Conservation (phyloP, 768 basidiomycete genomes). For the Tremella yokohamensis region DNA sequence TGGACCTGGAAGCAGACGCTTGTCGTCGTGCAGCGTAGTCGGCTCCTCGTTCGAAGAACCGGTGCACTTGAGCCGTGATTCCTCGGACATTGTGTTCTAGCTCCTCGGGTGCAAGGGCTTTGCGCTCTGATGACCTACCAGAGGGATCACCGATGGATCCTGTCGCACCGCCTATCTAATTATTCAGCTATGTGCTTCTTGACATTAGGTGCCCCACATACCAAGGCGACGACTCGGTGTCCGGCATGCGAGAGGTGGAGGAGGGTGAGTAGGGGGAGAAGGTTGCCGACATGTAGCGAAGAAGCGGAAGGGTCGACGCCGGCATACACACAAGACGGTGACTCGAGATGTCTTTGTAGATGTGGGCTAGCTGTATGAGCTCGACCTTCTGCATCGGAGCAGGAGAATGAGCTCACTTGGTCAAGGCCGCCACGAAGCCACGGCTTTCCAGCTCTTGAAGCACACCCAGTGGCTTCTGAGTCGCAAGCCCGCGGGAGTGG, state of each 20-base stretch:
- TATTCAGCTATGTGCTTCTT: background rate
- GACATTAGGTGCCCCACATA: constrained; percentile 54
- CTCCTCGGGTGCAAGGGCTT: constrained; percentile 60
- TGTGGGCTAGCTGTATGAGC: constrained; percentile 25
- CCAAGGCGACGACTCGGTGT: constrained; percentile 76
- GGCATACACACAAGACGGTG: constrained; percentile 62
- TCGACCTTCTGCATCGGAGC: background rate
- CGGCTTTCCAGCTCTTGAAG: constrained; percentile 41
- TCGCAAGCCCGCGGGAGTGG: no score
- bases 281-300: constrained; percentile 88
- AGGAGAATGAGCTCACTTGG: constrained; percentile 33
- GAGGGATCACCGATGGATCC: constrained; percentile 97
- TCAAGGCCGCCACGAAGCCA: constrained; percentile 48
- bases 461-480: constrained; percentile 6
- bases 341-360: constrained; percentile 31
- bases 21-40: constrained; percentile 58
- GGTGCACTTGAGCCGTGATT: constrained; percentile 64
- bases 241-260: constrained; percentile 86
- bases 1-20: background rate
- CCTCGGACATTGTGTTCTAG: constrained; percentile 65
- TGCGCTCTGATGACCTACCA: constrained; percentile 76
- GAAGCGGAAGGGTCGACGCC: constrained; percentile 90
- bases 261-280: constrained; percentile 78
- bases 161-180: constrained; percentile 89
- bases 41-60: constrained; percentile 67